Base-by-base conservation (phyloP, 2,329 filamentous ascomycete genomes). In the Talaromyces sp. region DNA sequence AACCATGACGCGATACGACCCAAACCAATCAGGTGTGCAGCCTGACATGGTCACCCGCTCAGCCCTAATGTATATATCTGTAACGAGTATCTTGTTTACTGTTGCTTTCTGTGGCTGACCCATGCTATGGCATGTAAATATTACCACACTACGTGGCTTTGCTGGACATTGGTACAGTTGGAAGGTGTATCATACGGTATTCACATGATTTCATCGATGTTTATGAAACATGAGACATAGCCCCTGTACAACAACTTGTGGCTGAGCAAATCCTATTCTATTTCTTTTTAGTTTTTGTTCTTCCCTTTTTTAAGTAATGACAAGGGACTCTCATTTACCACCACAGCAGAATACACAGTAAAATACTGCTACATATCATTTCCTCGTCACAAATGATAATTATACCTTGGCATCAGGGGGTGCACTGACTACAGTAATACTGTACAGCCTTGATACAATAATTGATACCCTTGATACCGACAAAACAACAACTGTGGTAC, bases 241-340 rank as follows among this genome's bases (percentile, higher is more conserved):
- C 25, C 33, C 54, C 54, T 40, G 37, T 37, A 25, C 52, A 55
- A 37, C 52, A 25, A 25, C n/a, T 56, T 56, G 54, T 57, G 54
- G 54, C 54, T 57, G 54, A 57, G 54, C 54, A 54, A 54, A 54
- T 54, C 28, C 31, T 54, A 54, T 50, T 50, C 39, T 50, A 18
- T 31, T 50, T 21, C 39, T 40, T 5, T 40, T 44, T 31, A n/a
- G 23, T 14, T 54, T 54, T 50, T 9, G 14, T 31, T 54, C 18
- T 54, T 54, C 18, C 28, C 14, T 54, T 33, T 52, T 33, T 8
- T 28, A 18, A 7, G 48, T 33, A 35, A 35, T 54, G 50, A 35
- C 9, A 52, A 52, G 48, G 48, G 48, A 28, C 28, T 37, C 25
- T 12, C 18, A 54, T 21, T 35, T 37, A 35, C 18, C 9, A 21